phyloP scores from a whole-genome alignment of 2,329 filamentous ascomycete species.

The Aspergillus fumigatiaffinis region DNA sequence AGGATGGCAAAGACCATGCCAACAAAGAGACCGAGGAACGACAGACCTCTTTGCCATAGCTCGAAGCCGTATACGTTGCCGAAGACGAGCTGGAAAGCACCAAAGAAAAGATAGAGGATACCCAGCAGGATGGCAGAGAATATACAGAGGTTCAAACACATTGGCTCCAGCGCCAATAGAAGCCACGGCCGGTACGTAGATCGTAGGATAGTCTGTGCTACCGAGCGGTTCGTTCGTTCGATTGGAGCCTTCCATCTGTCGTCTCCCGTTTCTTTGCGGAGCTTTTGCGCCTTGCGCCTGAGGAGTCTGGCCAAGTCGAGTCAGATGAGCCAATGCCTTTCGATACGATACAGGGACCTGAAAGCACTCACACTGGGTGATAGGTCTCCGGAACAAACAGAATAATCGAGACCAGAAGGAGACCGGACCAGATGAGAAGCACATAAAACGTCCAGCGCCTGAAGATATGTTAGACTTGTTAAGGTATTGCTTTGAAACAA shows the following conservation, averaged over 20 bases:
- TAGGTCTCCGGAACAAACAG: constrained; percentile 85
- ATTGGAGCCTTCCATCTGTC: constrained; percentile 71
- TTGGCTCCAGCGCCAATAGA: constrained; percentile 75
- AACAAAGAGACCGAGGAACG: constrained; percentile 60
- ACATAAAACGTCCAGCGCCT: constrained; percentile 80
- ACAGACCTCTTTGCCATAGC: constrained; percentile 73
- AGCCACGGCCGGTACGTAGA: constrained; percentile 67
- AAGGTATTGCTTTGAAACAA: not conserved
- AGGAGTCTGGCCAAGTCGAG: constrained; percentile 47
- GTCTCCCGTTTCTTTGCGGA: constrained; percentile 75
- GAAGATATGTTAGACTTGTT: constrained; percentile 5
- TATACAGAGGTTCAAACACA: constrained; percentile 77
- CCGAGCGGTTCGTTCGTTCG: constrained; percentile 67
- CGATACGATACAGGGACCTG: not conserved
- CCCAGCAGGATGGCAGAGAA: constrained; percentile 83
- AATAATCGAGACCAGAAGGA: constrained; percentile 60
- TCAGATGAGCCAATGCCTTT: constrained; percentile 42
- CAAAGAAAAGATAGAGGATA: constrained; percentile 86
- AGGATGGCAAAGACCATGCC: constrained; percentile 45
- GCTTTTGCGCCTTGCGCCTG: constrained; percentile 63
- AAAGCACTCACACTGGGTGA: constrained; percentile 47
- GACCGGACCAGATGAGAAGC: constrained; percentile 74
- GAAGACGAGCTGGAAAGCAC: constrained; percentile 81
- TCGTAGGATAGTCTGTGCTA: constrained; percentile 56
- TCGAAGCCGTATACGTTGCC: constrained; percentile 68